Evolutionary conservation across 257 asterid species (phyloP), one percentile per base, ranked within the genome.

Genomic region (Solanum sejunctum): DNA sequence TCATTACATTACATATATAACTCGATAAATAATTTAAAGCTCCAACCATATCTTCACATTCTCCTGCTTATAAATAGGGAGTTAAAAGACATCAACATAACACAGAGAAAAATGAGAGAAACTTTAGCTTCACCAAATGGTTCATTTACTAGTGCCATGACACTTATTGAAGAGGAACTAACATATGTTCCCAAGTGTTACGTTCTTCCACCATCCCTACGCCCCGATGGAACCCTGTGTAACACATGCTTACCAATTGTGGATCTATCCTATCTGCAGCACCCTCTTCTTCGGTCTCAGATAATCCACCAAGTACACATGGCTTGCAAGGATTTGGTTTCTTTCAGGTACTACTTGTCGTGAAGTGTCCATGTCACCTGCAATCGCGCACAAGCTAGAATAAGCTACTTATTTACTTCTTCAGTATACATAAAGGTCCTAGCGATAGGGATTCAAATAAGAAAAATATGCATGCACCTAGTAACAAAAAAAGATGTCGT

Each of bases 271-370:
- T 6, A 64, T 28, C 73, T 87, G 70, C 85, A 81, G 12, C 83
- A 88, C 52, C 90, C 93, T 70, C 55, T 5, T 56, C 87, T 83
- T 67, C 86, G 87, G 36, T 45, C 91, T 67, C 88, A 15, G 77
- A 63, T 86, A 26, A 80, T 91, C 52, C 81, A 86, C 21, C 45
- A 88, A 52, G 86, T 90, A 32, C 83, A 55, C 45, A 43, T 64
- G 28, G 94, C 94, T 55, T 90, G 93, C 89, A 89, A 88, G 88
- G 86, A 54, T 18, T 85, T 10, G 92, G 94, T 78, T 86, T 67
- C 83, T 91, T 91, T 85, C 94, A 91, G 93, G 94, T 91, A 88
- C 18, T 16, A 61, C 21, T 66, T 13, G 70, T 23, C 15, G n/a
- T 80, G 54, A 63, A 11, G 41, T 23, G 70, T 63, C n/a, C 47